Conservation (phyloP, 768 basidiomycete genomes). For the Coprinellus micaceus region DNA sequence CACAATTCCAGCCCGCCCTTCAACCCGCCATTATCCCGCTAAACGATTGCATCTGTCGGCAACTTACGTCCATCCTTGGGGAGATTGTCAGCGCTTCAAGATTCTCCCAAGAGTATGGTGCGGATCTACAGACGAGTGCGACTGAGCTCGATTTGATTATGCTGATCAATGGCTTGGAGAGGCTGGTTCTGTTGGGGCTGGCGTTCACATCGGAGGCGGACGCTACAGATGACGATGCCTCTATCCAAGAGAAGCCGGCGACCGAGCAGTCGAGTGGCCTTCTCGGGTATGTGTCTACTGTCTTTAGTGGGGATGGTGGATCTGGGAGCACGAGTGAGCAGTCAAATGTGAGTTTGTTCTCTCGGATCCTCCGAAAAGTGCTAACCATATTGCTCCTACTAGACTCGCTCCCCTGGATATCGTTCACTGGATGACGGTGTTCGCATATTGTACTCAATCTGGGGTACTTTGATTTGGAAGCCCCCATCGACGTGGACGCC, state of each 20-base stretch:
- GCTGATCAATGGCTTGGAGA: conserved; percentile 80
- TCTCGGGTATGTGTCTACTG: conserved; percentile 86
- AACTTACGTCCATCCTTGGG: conserved; percentile 52
- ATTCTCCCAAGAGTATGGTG: conserved; percentile 31
- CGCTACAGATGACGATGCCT: conserved; percentile 54
- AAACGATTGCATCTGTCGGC: conserved; percentile 74
- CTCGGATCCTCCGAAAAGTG: neutral
- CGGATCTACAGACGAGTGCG: conserved; percentile 45
- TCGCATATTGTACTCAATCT: conserved; percentile 71
- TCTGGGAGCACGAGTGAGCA: conserved; percentile 49
- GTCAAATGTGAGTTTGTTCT: conserved; percentile 44
- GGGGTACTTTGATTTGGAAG: conserved; percentile 59
- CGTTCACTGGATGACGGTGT: conserved; percentile 78
- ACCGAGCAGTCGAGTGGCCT: conserved; percentile 64
- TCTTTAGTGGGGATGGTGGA: conserved; percentile 74
- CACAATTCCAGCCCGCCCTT: conserved; percentile 75
- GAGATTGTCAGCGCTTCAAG: conserved; percentile 49
- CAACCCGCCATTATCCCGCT: conserved; percentile 68
- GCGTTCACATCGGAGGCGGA: conserved; percentile 50
- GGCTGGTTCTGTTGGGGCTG: conserved; percentile 72
- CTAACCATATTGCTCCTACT: conserved; percentile 9
- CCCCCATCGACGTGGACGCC: conserved; percentile 43
- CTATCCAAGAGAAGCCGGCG: conserved; percentile 46
- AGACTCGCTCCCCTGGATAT: conserved; percentile 75
- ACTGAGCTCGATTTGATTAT: conserved; percentile 83